phyloP scores from a whole-genome alignment of 305 asterid genomes.

The Fraxinus nigra region DNA sequence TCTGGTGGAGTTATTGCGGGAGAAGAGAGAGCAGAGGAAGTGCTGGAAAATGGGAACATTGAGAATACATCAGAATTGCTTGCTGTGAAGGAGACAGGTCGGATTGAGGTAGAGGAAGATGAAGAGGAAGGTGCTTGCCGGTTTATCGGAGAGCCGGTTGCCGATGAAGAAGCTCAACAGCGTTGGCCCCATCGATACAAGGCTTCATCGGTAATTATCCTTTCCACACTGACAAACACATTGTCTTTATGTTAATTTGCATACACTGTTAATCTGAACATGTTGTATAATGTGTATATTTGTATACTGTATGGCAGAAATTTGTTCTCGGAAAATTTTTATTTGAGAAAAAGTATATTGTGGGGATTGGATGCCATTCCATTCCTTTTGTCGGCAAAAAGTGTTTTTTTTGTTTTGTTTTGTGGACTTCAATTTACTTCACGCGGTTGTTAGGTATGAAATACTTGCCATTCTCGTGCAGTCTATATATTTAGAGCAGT shows the following conservation, averaged over 20 bases:
- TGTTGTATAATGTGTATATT: neutral
- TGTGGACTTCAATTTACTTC: neutral
- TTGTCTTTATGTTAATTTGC: neutral
- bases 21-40: slow-evolving; percentile 7
- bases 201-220: neutral
- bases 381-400: neutral
- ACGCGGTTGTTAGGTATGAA: neutral
- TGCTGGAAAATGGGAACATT: neutral
- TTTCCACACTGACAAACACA: neutral
- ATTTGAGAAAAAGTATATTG: neutral
- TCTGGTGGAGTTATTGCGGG: slow-evolving; percentile 5
- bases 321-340: neutral
- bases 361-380: neutral
- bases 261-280: neutral
- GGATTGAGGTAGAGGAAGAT: slow-evolving; percentile 3
- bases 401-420: no score
- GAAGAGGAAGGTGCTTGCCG: slow-evolving; percentile 8
- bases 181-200: slow-evolving; percentile 61
- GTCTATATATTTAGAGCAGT: neutral
- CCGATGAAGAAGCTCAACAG: slow-evolving; percentile 35
- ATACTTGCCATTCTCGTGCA: neutral
- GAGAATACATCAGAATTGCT: neutral
- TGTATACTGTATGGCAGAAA: neutral
- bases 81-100: slow-evolving; percentile 8
- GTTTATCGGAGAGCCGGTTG: slow-evolving; percentile 39